A percentile compares a stretch with the other conserved stretches of the same genome.
Conservation (phyloP, 352 stramenopile species). For the Pythium diclinum region DNA sequence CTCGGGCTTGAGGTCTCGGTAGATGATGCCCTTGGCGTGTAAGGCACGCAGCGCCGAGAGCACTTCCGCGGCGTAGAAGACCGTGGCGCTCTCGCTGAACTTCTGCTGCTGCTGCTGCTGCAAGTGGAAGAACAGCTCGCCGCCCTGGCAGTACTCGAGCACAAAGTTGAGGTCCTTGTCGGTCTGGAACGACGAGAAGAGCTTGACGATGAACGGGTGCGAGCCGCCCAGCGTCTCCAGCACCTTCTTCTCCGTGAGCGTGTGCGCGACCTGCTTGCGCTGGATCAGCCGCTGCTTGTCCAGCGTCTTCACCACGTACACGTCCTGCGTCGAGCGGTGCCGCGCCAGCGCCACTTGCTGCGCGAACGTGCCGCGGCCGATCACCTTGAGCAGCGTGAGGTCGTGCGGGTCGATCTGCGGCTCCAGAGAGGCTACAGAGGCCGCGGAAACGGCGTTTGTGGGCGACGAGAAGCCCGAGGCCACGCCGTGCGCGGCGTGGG, state of each 20-base stretch:
- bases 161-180: conserved; percentile 78
- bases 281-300: conserved; percentile 73
- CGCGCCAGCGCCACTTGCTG: conserved; percentile 76
- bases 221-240: conserved; percentile 48
- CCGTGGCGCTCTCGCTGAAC: conserved; percentile 55
- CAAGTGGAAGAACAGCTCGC: conserved; percentile 84
- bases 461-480: conserved; percentile 4
- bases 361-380: conserved; percentile 79
- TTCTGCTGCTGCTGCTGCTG: conserved; percentile 72
- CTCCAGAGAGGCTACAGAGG: not conserved
- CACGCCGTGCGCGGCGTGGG: not conserved
- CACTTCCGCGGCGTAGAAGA: conserved; percentile 82
- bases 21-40: conserved; percentile 43
- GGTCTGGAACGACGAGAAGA: conserved; percentile 74
- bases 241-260: conserved; percentile 76
- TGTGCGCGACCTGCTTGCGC: conserved; percentile 79
- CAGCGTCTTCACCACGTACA: conserved; percentile 82
- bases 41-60: conserved; percentile 51
- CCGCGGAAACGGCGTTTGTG: conserved; percentile 1
- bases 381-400: conserved; percentile 81
- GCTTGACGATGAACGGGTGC: conserved; percentile 78
- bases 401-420: conserved; percentile 52
- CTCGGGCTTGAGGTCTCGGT: conserved; percentile 78
- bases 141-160: conserved; percentile 81
- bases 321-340: conserved; percentile 43